phyloP scores from a whole-genome alignment of 2,329 filamentous ascomycete genomes.

The Penicillium olsonii region DNA sequence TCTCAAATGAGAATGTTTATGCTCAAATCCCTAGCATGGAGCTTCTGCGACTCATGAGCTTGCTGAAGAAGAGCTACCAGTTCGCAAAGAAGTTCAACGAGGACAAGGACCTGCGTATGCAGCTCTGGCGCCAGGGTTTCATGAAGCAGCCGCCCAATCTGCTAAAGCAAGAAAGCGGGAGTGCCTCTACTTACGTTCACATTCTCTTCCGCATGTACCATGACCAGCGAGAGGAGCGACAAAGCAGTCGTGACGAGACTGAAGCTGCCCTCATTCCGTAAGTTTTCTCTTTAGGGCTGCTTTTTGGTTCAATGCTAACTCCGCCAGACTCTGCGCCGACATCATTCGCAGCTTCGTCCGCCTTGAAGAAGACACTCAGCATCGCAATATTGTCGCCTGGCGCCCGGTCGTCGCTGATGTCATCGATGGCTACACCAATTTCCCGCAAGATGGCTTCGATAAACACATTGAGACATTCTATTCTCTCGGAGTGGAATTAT shows the following conservation, averaged over 20 bases:
- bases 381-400: conserved; percentile 96
- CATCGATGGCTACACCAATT: conserved; percentile 85
- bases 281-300: conserved; percentile 33
- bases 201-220: conserved; percentile 98
- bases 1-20: conserved; percentile 96
- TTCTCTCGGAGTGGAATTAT: conserved; percentile 77
- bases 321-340: conserved; percentile 74
- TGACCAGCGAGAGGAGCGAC: conserved; percentile 80
- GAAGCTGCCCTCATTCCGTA: conserved; percentile 86
- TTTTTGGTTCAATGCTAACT: neutral
- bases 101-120: conserved; percentile 91
- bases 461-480: conserved; percentile 83
- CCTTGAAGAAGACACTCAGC: conserved; percentile 93
- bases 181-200: conserved; percentile 89
- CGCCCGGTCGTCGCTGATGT: conserved; percentile 96
- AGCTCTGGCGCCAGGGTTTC: conserved; percentile 95
- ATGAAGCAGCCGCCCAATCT: conserved; percentile 99
- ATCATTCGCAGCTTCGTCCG: conserved; percentile 83
- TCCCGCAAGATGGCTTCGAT: conserved; percentile 77
- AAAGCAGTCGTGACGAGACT: conserved; percentile 76
- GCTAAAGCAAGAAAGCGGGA: conserved; percentile 92
- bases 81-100: conserved; percentile 98
- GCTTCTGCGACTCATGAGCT: conserved; percentile 85
- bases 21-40: conserved; percentile 86
- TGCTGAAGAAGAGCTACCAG: conserved; percentile 93